phyloP scores from a whole-genome alignment of 805 yeast species.

The Nakazawaea populi region DNA sequence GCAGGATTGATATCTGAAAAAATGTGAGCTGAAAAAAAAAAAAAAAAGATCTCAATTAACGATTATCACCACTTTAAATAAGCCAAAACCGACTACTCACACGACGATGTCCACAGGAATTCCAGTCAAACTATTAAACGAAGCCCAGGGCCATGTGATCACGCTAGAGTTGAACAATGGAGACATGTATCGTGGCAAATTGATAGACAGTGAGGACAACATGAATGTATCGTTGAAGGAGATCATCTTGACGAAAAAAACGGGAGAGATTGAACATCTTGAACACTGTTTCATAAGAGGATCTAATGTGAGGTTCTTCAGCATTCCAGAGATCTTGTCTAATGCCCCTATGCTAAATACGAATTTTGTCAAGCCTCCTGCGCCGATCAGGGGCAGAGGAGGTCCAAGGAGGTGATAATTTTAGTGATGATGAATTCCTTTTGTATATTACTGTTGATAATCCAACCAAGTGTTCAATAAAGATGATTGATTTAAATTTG shows the following conservation, averaged over 20 bases:
- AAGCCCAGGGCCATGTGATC: conserved; percentile 85
- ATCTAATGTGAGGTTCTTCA: conserved; percentile 76
- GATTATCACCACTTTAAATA: neutral
- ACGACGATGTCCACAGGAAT: conserved; percentile 56
- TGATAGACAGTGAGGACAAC: conserved; percentile 78
- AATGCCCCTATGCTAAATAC: conserved; percentile 85
- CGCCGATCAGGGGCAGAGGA: conserved; percentile 54
- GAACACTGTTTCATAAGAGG: conserved; percentile 90
- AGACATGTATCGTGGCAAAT: conserved; percentile 81
- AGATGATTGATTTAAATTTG: too few species aligned
- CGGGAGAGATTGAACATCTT: conserved; percentile 70
- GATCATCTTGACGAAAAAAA: conserved; percentile 69
- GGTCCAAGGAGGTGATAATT: conserved; percentile 7
- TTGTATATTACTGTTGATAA: neutral
- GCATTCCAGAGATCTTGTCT: conserved; percentile 81
- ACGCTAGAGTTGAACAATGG: conserved; percentile 83
- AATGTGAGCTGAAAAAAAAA: neutral
- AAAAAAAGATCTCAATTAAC: neutral
- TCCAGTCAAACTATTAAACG: conserved; percentile 82
- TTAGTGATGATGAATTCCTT: neutral
- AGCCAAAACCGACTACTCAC: too few species aligned
- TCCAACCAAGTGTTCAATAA: too few species aligned
- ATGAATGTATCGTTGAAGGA: conserved; percentile 89
- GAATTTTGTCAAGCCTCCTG: conserved; percentile 52
- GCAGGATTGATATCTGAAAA: neutral